These are phyloP conservation scores for Amylostereum areolatum DNA, from an alignment of 1,284 basidiomycete genomes.

Conservation along the genomic window DNA sequence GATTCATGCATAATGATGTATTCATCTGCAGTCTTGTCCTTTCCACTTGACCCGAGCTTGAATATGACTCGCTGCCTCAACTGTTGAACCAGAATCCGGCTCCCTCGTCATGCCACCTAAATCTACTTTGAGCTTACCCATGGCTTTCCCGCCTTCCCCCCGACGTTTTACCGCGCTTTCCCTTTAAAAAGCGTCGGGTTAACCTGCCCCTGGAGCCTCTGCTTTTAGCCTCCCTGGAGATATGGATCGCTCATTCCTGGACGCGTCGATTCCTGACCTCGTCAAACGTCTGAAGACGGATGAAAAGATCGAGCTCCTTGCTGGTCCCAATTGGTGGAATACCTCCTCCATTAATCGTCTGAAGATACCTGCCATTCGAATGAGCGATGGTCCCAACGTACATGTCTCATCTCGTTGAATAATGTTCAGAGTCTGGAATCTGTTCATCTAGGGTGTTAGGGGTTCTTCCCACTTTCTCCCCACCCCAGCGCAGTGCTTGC, in stretches of 20 bases:
- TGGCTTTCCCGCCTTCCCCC: no score
- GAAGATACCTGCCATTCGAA: constrained; percentile 55
- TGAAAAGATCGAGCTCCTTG: constrained; percentile 59
- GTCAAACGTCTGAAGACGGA: constrained; percentile 48
- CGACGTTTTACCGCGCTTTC: no score
- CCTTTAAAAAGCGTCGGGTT: no score
- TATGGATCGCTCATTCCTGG: constrained; percentile 37
- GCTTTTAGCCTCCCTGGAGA: no score
- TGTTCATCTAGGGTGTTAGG: constrained; percentile 47
- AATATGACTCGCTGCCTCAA: no score
- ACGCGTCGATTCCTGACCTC: constrained; percentile 46
- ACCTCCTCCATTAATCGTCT: constrained; percentile 51
- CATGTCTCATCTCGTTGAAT: constrained; percentile 2
- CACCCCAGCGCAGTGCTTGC: constrained; percentile 27
- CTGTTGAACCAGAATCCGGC: no score
- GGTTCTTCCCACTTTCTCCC: constrained; percentile 62
- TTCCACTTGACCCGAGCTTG: no score
- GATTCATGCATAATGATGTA: no score
- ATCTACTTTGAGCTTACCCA: no score
- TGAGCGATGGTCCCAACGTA: constrained; percentile 65
- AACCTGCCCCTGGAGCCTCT: no score
- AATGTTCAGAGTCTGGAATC: constrained; percentile 1
- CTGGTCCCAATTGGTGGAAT: constrained; percentile 70
- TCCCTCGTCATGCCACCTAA: no score
- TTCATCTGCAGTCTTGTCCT: no score